These are phyloP conservation scores for Fusarium sp. DNA, from an alignment of 2,329 filamentous ascomycete species.

Conservation along the genomic window DNA sequence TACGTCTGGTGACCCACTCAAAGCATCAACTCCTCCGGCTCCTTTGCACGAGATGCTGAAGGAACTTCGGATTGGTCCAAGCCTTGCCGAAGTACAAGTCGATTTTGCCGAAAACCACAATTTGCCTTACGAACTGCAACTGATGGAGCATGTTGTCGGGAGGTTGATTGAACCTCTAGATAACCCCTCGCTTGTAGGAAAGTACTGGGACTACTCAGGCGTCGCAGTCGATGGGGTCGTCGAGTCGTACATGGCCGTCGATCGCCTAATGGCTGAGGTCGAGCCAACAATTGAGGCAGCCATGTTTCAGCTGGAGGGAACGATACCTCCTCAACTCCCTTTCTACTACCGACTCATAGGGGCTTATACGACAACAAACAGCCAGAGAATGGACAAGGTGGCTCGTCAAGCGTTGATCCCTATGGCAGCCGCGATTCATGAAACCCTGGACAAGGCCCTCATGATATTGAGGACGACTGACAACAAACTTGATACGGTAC, in stretches of 20 bases:
- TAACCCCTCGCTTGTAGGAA: rapidly evolving
- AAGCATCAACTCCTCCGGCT: background rate
- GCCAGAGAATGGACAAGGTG: background rate
- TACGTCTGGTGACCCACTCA: no score
- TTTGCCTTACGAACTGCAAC: background rate
- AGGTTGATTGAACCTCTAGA: background rate
- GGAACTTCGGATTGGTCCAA: background rate
- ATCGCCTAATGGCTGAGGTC: background rate
- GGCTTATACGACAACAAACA: background rate
- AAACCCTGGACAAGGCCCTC: background rate
- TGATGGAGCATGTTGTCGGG: background rate
- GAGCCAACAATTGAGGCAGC: background rate
- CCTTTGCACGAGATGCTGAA: background rate
- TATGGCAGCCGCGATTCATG: background rate
- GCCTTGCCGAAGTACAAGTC: background rate
- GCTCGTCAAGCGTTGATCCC: background rate
- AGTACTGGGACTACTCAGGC: background rate
- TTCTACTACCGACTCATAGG: background rate
- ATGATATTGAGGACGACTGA: background rate
- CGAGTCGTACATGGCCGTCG: background rate
- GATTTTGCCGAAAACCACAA: background rate
- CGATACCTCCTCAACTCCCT: background rate
- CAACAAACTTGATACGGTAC: background rate
- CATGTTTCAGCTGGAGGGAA: background rate
- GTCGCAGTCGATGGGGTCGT: background rate